Evolutionary conservation across 495 filamentous ascomycete species (phyloP).

Genomic region (Emericellopsis terricola): DNA sequence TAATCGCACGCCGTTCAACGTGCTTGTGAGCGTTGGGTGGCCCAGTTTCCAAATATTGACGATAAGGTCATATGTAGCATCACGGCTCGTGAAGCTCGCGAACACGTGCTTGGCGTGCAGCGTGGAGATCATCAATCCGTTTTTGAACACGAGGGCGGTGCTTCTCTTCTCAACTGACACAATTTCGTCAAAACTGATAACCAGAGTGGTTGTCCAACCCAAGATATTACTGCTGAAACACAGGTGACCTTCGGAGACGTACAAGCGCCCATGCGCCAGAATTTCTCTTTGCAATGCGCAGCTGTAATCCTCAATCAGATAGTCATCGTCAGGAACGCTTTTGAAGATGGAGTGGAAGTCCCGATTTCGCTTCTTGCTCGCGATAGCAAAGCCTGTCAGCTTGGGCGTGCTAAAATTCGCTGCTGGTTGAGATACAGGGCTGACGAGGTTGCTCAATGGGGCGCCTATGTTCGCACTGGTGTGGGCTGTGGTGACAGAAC

Average conservation of each 20-base stretch:
- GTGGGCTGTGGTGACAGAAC: conserved; percentile 50
- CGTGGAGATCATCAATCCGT: conserved; percentile 92
- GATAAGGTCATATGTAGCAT: conserved; percentile 92
- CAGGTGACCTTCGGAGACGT: conserved; percentile 91
- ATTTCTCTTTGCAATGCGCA: conserved; percentile 93
- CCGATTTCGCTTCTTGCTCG: conserved; percentile 84
- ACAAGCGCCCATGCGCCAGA: conserved; percentile 80
- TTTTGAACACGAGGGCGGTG: conserved; percentile 90
- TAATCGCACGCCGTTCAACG: conserved; percentile 68
- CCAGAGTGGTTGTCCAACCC: conserved; percentile 90
- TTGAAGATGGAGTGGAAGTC: conserved; percentile 91
- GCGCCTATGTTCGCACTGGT: conserved; percentile 42
- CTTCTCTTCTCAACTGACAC: conserved; percentile 93
- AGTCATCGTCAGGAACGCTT: conserved; percentile 95
- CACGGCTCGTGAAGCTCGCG: conserved; percentile 82
- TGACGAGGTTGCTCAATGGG: conserved; percentile 43
- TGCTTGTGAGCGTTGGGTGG: conserved; percentile 76
- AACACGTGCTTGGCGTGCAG: conserved; percentile 90
- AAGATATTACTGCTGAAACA: conserved; percentile 99
- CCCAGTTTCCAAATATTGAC: conserved; percentile 97
- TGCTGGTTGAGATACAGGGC: conserved; percentile 45
- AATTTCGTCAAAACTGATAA: conserved; percentile 96
- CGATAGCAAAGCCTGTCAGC: conserved; percentile 88
- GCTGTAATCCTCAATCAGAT: conserved; percentile 96
- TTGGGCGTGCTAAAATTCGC: conserved; percentile 42